A percentile compares a stretch with the other conserved stretches of the same genome.
Conservation (phyloP, 768 basidiomycete species). For the Lactarius sp. region DNA sequence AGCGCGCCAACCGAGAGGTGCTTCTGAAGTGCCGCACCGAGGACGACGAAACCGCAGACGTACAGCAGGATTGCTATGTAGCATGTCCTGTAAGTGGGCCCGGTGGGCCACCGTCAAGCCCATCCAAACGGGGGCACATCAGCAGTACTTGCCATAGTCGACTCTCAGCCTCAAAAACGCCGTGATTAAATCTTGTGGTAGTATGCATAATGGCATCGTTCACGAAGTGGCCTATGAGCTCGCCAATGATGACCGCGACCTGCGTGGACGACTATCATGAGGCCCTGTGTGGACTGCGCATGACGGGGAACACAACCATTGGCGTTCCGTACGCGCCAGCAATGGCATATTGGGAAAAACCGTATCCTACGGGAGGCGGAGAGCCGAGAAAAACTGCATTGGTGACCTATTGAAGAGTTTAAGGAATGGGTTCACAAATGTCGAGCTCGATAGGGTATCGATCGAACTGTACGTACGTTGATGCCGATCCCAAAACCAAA, state of each 20-base stretch:
- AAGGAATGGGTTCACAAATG: background rate
- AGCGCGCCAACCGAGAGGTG: constrained; percentile 49
- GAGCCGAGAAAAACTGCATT: constrained; percentile 59
- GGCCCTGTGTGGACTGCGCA: background rate
- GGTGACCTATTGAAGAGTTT: constrained; percentile 43
- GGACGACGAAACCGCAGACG: constrained; percentile 53
- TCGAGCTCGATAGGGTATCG: background rate
- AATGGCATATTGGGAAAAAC: constrained; percentile 45
- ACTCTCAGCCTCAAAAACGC: constrained; percentile 51
- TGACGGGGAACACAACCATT: constrained; percentile 37
- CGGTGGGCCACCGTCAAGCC: background rate
- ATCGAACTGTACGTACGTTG: constrained; percentile 38
- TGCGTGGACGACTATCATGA: constrained; percentile 18
- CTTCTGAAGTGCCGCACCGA: constrained; percentile 52
- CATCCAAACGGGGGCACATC: too few species aligned
- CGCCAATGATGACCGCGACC: constrained; percentile 49
- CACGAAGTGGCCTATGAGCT: constrained; percentile 45
- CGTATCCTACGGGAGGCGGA: constrained; percentile 50
- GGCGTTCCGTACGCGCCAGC: constrained; percentile 53
- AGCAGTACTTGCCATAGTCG: constrained; percentile 47
- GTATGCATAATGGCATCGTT: constrained; percentile 47
- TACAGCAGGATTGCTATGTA: constrained; percentile 59
- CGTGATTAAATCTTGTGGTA: constrained; percentile 41
- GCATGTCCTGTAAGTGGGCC: constrained; percentile 41
- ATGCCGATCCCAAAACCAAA: constrained; percentile 66